Evolutionary conservation across 2,329 filamentous ascomycete genomes (phyloP).

Genomic region (Ceratocystis cacaofunesta): DNA sequence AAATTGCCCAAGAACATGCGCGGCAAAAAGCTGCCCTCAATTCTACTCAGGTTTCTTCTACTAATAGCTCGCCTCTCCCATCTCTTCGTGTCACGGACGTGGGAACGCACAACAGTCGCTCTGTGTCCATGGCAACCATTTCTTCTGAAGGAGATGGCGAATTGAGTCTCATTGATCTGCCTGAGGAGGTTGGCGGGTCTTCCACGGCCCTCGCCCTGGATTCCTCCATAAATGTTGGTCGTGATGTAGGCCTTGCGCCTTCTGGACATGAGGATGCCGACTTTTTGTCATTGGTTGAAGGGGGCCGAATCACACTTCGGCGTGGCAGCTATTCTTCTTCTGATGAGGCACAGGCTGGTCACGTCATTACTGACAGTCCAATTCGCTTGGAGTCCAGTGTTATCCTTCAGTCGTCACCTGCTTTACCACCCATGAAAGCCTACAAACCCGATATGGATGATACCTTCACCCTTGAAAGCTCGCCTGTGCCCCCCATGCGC

Average conservation of each 20-base stretch:
- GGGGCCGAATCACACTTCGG: slow-evolving; percentile 4
- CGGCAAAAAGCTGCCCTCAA: background rate
- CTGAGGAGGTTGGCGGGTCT: background rate
- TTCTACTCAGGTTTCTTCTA: background rate
- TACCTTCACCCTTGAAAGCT: slow-evolving; percentile 11
- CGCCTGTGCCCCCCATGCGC: slow-evolving; percentile 10
- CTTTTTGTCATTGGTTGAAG: slow-evolving; percentile 3
- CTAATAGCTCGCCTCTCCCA: slow-evolving; percentile 4
- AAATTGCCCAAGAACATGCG: slow-evolving; percentile 14
- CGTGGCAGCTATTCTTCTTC: slow-evolving; percentile 10
- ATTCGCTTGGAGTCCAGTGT: slow-evolving; percentile 10
- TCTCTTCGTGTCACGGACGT: slow-evolving; percentile 10
- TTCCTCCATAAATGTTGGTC: slow-evolving; percentile 11
- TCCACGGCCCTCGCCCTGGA: slow-evolving; percentile 3
- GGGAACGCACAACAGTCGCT: background rate
- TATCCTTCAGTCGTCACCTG: slow-evolving; percentile 12
- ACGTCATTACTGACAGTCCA: slow-evolving; percentile 7
- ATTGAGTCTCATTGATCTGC: slow-evolving; percentile 8
- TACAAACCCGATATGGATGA: slow-evolving; percentile 9
- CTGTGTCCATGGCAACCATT: slow-evolving; percentile 9
- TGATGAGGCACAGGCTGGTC: background rate
- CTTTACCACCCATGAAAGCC: slow-evolving; percentile 6
- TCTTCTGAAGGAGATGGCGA: slow-evolving; percentile 1
- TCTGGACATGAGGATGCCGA: slow-evolving; percentile 6
- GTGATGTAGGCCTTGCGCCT: background rate